Base-by-base conservation (phyloP, 2,329 filamentous ascomycete genomes). In the Thelonectria olida region DNA sequence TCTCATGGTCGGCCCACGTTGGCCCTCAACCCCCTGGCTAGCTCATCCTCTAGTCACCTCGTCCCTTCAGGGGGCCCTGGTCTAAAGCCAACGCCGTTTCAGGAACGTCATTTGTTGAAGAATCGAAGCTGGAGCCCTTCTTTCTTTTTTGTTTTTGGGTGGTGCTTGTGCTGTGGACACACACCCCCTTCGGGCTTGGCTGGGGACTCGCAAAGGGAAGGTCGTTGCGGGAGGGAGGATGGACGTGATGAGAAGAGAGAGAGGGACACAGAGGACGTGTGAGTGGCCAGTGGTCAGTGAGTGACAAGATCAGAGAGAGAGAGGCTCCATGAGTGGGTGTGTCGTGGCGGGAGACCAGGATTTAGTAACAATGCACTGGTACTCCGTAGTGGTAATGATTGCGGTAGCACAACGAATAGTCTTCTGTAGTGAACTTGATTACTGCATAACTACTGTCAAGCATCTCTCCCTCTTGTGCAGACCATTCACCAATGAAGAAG, bases 21-120 rank as follows among this genome's bases (percentile, higher is more conserved):
- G 57, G 57, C 47, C 57, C 25, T 57, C 60, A 57, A 61, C 60
- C 60, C 67, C 69, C 68, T 70, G 52, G 55, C 64, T 71, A 71
- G 69, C 58, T 47, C 57, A 45, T 25, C 54, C 13, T 54, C 64
- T 71, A 67, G 67, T 62, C 36, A 49, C 55, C 61, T 52, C 57
- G 38, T 61, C 51, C 5, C 28, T 44, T 23, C 62, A 66, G 52
- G 69, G 68, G 63, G 42, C 28, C 69, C 69, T 52, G 58, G 68
- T 41, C 52, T 41, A 66, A 45, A 45, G 58, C 61, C 69, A 65
- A 64, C 53, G 59, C 60, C 61, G 69, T 71, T 72, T 72, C 69
- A 72, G 69, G 69, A 71, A 71, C 69, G 60, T 70, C 67, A 71
- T 71, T 71, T 63, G 62, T 61, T 53, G 54, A 57, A 58, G 58